Evolutionary conservation across 441 rosid genomes (phyloP), one percentile per base, ranked within the genome.

Genomic region (Gossypium trilobum): DNA sequence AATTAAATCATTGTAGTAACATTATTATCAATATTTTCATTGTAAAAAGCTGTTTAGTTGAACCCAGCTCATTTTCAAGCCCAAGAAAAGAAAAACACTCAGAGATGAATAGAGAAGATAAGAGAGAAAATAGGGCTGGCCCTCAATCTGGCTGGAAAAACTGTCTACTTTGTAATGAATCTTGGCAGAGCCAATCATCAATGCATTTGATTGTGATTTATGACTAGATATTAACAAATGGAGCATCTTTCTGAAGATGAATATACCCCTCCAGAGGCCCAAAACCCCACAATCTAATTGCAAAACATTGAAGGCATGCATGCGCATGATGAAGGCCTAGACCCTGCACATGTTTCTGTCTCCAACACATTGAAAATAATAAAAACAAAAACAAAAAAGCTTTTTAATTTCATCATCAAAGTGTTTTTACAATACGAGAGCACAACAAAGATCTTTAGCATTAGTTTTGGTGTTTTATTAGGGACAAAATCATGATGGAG

Each of bases 341-440:
- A 71, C 61, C 56, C 2, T 73, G 66, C 85, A 85, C 88, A 83
- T 85, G 88, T 44, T 48, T 48, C 19, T 82, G 84, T 85, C 82
- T 77, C 80, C 72, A 50, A 56, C 67, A 50, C 55, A 64, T 66
- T 48, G 71, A 20, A 66, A 22, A 31, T 31, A 31, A 31, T 31
- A 31, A 5, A 55, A 20, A 9, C 9, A 20, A 55, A 16, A 17
- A 31, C 36, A 16, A 52, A 5, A 51, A 31, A 64, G 23, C 58
- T 39, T 70, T 56, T 25, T 27, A 46, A 16, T 48, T 25, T 25
- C 17, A 48, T 25, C 20, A 23, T 23, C 20, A n/a, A 50, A n/a
- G 22, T 31, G 71, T 48, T 66, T 31, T 46, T 48, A 66, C 56
- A 66, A n/a, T 23, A 46, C 46, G 16, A 36, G 16, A 19, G 25